Percentiles rank a stretch among this genome's conserved stretches.
Evolutionary conservation across 208 protist species (phyloP).

Genomic region (Phytomonas sp.): DNA sequence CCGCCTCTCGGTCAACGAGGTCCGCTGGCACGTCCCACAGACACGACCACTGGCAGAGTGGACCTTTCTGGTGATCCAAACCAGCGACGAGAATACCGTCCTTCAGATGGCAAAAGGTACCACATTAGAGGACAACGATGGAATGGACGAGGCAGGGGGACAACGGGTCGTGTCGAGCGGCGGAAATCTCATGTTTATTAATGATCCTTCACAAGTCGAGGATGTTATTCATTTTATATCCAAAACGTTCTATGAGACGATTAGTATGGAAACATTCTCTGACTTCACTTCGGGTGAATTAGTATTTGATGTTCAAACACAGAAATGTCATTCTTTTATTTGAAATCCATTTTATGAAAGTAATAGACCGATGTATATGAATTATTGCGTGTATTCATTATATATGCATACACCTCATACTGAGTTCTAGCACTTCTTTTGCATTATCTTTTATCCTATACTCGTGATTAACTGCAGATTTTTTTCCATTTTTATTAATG

Average conservation of each 20-base stretch:
- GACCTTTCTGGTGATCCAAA: conserved; percentile 28
- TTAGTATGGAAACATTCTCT: conserved; percentile 51
- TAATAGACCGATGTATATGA: neutral
- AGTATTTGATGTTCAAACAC: conserved; percentile 51
- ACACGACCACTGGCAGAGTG: conserved; percentile 29
- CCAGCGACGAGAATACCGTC: conserved; percentile 20
- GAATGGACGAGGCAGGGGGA: neutral
- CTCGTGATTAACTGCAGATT: neutral
- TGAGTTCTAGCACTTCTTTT: neutral
- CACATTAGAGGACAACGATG: neutral
- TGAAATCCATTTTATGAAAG: neutral
- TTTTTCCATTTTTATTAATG: neutral
- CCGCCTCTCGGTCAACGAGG: conserved; percentile 19
- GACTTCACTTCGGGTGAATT: conserved; percentile 60
- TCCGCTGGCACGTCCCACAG: conserved; percentile 21
- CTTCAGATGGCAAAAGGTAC: neutral
- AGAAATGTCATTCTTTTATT: conserved; percentile 18
- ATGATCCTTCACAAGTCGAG: conserved; percentile 56
- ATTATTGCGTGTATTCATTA: neutral
- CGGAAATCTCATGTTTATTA: conserved; percentile 28
- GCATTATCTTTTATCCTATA: neutral
- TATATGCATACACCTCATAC: neutral
- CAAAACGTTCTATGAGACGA: conserved; percentile 47
- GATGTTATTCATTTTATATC: conserved; percentile 65
- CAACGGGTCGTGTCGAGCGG: neutral